These are phyloP conservation scores for Kwoniella shivajii DNA, from an alignment of 1,284 basidiomycete genomes.

Conservation along the genomic window DNA sequence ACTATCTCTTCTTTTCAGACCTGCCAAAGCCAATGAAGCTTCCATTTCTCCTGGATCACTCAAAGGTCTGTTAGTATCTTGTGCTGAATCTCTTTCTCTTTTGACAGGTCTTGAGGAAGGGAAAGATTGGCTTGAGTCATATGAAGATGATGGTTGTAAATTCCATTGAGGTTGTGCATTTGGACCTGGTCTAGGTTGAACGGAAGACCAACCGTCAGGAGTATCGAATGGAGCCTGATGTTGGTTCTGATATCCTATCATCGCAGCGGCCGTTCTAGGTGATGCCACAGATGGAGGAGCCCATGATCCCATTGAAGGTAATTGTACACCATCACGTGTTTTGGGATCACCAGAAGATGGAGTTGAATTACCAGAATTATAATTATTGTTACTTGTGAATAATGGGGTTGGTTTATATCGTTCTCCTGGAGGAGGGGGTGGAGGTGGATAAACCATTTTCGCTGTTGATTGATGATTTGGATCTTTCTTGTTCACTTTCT, in stretches of 20 bases:
- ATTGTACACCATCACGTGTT: slow-evolving; percentile 5
- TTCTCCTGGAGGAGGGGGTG: slow-evolving; percentile 16
- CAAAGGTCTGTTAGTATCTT: neutral
- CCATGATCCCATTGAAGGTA: slow-evolving; percentile 28
- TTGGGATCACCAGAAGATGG: neutral
- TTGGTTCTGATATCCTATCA: slow-evolving; percentile 4
- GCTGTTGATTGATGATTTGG: slow-evolving; percentile 1
- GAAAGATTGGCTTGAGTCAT: neutral
- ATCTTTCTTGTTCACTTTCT: neutral
- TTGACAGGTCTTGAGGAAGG: neutral
- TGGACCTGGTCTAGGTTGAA: neutral
- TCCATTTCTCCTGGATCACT: slow-evolving; percentile 36
- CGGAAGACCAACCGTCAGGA: slow-evolving; percentile 1
- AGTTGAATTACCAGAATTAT: neutral
- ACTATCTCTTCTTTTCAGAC: slow-evolving; percentile 24
- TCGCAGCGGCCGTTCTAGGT: neutral
- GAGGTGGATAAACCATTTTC: slow-evolving; percentile 31
- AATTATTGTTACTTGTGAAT: neutral
- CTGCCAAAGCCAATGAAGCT: slow-evolving; percentile 38
- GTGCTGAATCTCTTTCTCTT: slow-evolving; percentile 1
- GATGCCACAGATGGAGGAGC: slow-evolving; percentile 16
- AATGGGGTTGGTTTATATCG: slow-evolving; percentile 9
- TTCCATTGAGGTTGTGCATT: neutral
- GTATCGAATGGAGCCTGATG: neutral
- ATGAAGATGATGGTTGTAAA: neutral